A percentile compares a stretch with the other conserved stretches of the same genome.
These are phyloP conservation scores for Puccinia coronata DNA, from an alignment of 1,284 basidiomycete species.

Conservation along the genomic window DNA sequence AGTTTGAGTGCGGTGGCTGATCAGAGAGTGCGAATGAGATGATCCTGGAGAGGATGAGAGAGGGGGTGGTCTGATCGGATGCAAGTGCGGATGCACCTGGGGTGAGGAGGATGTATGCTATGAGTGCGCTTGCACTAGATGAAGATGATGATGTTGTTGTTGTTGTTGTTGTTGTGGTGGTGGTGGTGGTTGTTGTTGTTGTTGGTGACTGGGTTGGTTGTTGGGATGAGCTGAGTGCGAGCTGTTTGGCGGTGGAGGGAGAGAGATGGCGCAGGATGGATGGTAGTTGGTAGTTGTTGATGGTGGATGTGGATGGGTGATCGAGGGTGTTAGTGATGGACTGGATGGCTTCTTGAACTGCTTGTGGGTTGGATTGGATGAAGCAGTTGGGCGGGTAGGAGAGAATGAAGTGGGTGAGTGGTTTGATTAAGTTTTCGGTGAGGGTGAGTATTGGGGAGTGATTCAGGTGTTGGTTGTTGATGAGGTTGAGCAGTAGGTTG, in stretches of 20 bases:
- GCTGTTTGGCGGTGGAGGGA: background rate
- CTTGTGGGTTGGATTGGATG: background rate
- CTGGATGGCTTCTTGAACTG: background rate
- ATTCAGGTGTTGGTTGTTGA: background rate
- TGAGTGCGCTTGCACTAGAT: background rate
- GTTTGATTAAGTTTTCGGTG: background rate
- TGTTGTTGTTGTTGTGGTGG: slow-evolving; percentile 1
- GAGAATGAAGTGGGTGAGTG: slow-evolving; percentile 1
- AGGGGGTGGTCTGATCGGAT: background rate
- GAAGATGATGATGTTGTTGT: background rate
- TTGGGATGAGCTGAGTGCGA: background rate
- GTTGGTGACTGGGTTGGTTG: background rate
- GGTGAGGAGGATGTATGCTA: slow-evolving; percentile 27
- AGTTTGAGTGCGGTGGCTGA: background rate
- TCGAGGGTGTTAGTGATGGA: slow-evolving; percentile 4
- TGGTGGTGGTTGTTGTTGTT: slow-evolving; percentile 1
- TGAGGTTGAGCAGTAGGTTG: background rate
- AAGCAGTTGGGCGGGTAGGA: slow-evolving; percentile 9
- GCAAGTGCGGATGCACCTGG: slow-evolving; percentile 18
- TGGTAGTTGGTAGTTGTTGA: slow-evolving; percentile 2
- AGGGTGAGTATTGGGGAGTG: background rate
- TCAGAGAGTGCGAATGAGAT: slow-evolving; percentile 18
- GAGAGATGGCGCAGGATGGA: slow-evolving; percentile 43
- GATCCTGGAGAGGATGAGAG: slow-evolving; percentile 5
- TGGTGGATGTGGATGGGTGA: background rate